A percentile compares a stretch with the other conserved stretches of the same genome.
phyloP scores from a whole-genome alignment of 2,329 filamentous ascomycete species.

The Graphium sp. region DNA sequence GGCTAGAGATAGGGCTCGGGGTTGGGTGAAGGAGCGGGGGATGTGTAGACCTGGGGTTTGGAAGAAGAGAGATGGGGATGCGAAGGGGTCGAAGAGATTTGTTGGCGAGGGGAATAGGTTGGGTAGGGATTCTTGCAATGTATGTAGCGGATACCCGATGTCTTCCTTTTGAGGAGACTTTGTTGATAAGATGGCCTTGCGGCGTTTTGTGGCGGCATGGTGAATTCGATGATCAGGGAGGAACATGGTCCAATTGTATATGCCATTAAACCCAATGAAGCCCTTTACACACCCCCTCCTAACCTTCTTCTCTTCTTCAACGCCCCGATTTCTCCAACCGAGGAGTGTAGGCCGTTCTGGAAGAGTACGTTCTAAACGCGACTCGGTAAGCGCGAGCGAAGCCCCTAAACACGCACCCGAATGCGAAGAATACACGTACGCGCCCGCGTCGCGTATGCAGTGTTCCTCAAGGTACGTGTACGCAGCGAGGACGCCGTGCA shows the following conservation, averaged over 20 bases:
- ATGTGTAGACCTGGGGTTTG: slow-evolving; percentile 29
- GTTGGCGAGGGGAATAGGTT: slow-evolving; percentile 29
- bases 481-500: slow-evolving; percentile 37
- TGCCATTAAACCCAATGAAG: slow-evolving; percentile 37
- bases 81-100: slow-evolving; percentile 42
- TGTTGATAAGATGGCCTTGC: too few relatives aligned
- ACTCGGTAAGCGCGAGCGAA: slow-evolving; percentile 40
- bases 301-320: too few relatives aligned
- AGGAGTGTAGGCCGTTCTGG: too few relatives aligned
- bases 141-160: too few relatives aligned
- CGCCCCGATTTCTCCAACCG: too few relatives aligned
- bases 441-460: slow-evolving; percentile 16
- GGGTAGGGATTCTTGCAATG: too few relatives aligned
- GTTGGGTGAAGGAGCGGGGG: slow-evolving; percentile 24
- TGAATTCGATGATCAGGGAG: slow-evolving; percentile 33
- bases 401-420: slow-evolving; percentile 40
- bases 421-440: slow-evolving; percentile 38
- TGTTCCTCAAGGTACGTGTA: slow-evolving; percentile 37
- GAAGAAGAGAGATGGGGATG: slow-evolving; percentile 40
- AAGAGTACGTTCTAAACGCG: slow-evolving; percentile 22
- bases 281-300: too few relatives aligned
- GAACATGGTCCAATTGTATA: slow-evolving; percentile 49
- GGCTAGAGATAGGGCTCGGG: too few relatives aligned
- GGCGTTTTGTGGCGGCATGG: slow-evolving; percentile 4
- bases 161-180: too few relatives aligned